Evolutionary conservation across 495 filamentous ascomycete species (phyloP).

Genomic region (Trichodelitschia bisporula): DNA sequence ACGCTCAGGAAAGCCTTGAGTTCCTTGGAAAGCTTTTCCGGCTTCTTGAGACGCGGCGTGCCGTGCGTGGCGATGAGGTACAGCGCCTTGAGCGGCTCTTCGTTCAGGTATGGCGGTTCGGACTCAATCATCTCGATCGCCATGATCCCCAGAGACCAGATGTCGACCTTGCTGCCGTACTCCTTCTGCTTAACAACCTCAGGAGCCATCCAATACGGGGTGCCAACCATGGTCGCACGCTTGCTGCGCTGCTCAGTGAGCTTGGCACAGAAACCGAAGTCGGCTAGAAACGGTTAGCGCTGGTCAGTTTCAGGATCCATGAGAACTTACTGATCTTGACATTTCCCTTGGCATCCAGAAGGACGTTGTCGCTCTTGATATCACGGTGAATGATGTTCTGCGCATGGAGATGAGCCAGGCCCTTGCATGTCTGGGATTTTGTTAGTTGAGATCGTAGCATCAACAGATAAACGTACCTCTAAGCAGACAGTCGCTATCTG

Average conservation of each 20-base stretch:
- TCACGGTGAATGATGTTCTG: slow-evolving; percentile 98
- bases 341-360: slow-evolving; percentile 76
- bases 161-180: slow-evolving; percentile 94
- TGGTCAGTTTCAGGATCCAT: slow-evolving; percentile 10
- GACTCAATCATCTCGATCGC: slow-evolving; percentile 99
- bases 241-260: slow-evolving; percentile 91
- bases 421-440: slow-evolving; percentile 59
- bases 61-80: slow-evolving; percentile 97
- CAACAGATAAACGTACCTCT: slow-evolving; percentile 35
- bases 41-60: slow-evolving; percentile 88
- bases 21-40: slow-evolving; percentile 88
- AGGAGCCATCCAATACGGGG: slow-evolving; percentile 98
- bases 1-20: slow-evolving; percentile 87
- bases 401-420: slow-evolving; percentile 74
- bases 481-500: slow-evolving; percentile 94
- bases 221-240: slow-evolving; percentile 96
- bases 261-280: slow-evolving; percentile 98
- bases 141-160: slow-evolving; percentile 98
- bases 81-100: slow-evolving; percentile 89
- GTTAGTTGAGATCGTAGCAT: slow-evolving; percentile 1
- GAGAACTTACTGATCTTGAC: slow-evolving; percentile 80
- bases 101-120: slow-evolving; percentile 91
- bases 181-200: slow-evolving; percentile 99
- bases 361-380: slow-evolving; percentile 96
- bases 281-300: slow-evolving; percentile 41